Percentiles rank a stretch among this genome's conserved stretches.
These are phyloP conservation scores for Diplodia sapinea DNA, from an alignment of 2,329 filamentous ascomycete species.

Conservation along the genomic window DNA sequence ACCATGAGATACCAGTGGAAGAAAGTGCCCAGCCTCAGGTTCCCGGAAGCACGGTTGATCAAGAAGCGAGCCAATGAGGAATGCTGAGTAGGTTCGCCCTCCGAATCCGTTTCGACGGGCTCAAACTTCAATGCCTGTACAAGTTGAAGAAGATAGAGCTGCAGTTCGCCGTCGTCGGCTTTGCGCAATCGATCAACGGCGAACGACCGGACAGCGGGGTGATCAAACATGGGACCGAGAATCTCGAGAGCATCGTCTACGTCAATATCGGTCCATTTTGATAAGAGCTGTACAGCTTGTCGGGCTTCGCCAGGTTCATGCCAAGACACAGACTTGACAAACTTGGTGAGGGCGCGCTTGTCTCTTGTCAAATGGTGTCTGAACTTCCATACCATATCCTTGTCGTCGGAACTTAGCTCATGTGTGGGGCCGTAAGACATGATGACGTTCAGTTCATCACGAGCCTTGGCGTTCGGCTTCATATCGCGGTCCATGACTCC, in stretches of 20 bases:
- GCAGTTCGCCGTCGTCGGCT: constrained; percentile 87
- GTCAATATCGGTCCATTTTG: constrained; percentile 95
- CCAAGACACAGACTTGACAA: constrained; percentile 98
- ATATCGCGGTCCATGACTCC: constrained; percentile 94
- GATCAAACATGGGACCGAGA: constrained; percentile 89
- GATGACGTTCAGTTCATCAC: constrained; percentile 86
- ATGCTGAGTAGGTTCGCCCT: constrained; percentile 68
- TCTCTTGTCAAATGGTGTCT: constrained; percentile 91
- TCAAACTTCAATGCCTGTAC: constrained; percentile 97
- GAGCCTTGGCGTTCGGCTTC: constrained; percentile 93
- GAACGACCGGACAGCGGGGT: constrained; percentile 85
- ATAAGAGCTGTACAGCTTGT: constrained; percentile 86
- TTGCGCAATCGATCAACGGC: constrained; percentile 91
- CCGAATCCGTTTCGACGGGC: constrained; percentile 57
- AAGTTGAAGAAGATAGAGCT: constrained; percentile 89
- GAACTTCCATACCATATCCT: constrained; percentile 97
- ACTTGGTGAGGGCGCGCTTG: constrained; percentile 87
- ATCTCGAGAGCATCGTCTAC: constrained; percentile 95
- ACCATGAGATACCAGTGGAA: constrained; percentile 99
- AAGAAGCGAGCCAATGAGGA: constrained; percentile 90
- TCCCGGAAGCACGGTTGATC: constrained; percentile 83
- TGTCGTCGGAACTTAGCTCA: constrained; percentile 84
- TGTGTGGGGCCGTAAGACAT: constrained; percentile 93
- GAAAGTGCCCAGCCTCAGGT: constrained; percentile 91
- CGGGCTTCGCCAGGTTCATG: constrained; percentile 81